Evolutionary conservation across 192 early-diverging fungal genomes (phyloP).

Genomic region (Umbelopsis sp.): DNA sequence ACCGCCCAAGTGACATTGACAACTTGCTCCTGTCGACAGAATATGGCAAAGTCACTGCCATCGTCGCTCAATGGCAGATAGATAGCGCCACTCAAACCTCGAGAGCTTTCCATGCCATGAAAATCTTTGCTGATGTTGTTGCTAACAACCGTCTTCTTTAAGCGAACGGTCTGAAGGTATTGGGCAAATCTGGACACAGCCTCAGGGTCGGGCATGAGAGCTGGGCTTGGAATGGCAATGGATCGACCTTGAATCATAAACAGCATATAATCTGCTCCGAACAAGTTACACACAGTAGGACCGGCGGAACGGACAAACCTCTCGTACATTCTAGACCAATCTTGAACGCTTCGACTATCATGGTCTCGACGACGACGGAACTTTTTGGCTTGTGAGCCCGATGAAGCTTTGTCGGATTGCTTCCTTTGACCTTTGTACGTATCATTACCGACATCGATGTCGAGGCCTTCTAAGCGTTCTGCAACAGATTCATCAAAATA

Average conservation of each 20-base stretch:
- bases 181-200: neutral
- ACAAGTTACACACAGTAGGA: slow-evolving; percentile 6
- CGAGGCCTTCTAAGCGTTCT: neutral
- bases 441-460: neutral
- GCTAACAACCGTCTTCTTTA: neutral
- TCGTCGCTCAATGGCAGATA: slow-evolving; percentile 17
- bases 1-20: slow-evolving; percentile 20
- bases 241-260: slow-evolving; percentile 20
- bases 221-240: slow-evolving; percentile 6
- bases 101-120: slow-evolving; percentile 7
- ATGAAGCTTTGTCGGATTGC: neutral
- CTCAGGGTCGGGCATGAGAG: slow-evolving; percentile 8
- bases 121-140: slow-evolving; percentile 16
- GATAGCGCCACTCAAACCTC: slow-evolving; percentile 5
- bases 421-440: neutral
- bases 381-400: neutral
- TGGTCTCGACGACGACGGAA: slow-evolving; percentile 2
- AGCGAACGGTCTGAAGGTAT: slow-evolving; percentile 1
- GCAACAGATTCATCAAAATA: slow-evolving; percentile 14
- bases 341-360: neutral
- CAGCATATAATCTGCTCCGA: slow-evolving; percentile 20
- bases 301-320: slow-evolving; percentile 12
- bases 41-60: neutral
- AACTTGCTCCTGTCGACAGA: slow-evolving; percentile 8
- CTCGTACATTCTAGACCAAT: slow-evolving; percentile 18